Base-by-base conservation (phyloP, 2,329 filamentous ascomycete genomes). In the Stenocarpella maydis region DNA sequence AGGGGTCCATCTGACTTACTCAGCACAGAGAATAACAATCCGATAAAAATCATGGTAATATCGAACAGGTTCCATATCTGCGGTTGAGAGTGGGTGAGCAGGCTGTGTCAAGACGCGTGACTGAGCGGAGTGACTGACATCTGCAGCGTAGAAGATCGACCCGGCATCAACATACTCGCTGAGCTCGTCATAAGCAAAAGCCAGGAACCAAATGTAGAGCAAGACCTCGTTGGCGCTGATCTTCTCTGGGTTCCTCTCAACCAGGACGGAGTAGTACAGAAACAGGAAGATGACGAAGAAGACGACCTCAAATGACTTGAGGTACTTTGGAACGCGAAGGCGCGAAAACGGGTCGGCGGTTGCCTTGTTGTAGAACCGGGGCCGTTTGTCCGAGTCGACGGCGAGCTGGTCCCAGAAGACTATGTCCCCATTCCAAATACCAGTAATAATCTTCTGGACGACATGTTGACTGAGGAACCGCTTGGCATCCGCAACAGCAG, bases 151-250 rank as follows among this genome's bases (percentile, higher is more conserved):
- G 75, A 97, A 97, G 45, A 95, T 88, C 39, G 93, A 91, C 0
- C 95, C 95, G 0, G 95, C 94, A 81, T 98, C 94, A 65, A 90
- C 86, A 82, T 93, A 94, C 75, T 97, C 93, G 74, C 91, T 92
- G 69, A 96, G 83, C 79, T 95, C 94, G 74, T 97, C 94, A 76
- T 96, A 97, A 47, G 92, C 89, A 81, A 97, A 97, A 9, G 93
- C 92, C 5, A 90, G 90, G 74, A 97, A 91, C 92, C 94, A 97
- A 63, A 97, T 80, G 77, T 95, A 96, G 50, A 98, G 86, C 19
- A 93, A 77, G 2, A 91, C 81, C 78, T 98, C 94, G 21, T 90
- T 82, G 0, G 84, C 76, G 0, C 91, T 93, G 65, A 97, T 88
- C 34, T 84, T 83, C 21, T 85, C 83, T 10, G 89, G 86, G 73